Conservation (phyloP, 257 asterid genomes). For the Solanum appendiculatum region DNA sequence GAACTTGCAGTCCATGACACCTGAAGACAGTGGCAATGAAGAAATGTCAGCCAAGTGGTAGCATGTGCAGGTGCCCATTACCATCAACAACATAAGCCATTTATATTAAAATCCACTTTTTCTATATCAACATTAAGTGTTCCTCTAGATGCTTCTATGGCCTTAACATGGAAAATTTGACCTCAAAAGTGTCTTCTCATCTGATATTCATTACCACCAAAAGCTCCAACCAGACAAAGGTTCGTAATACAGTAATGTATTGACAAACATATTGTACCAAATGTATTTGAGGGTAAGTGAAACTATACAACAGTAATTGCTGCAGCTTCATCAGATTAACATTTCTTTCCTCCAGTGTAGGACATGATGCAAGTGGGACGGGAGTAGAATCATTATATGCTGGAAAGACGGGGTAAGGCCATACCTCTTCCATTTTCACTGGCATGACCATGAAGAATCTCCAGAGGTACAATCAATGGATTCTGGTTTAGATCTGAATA, state of each 20-base stretch:
- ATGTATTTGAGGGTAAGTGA: not conserved
- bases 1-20: constrained; percentile 89
- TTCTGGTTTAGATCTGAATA: constrained; percentile 87
- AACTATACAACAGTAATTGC: not conserved
- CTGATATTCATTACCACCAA: not conserved
- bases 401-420: not conserved
- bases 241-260: not conserved
- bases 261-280: not conserved
- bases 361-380: not conserved
- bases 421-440: constrained; percentile 75
- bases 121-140: not conserved
- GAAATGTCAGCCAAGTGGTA: not conserved
- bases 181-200: not conserved
- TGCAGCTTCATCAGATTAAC: not conserved
- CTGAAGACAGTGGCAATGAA: constrained; percentile 28
- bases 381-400: not conserved
- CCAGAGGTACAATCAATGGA: constrained; percentile 79
- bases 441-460: constrained; percentile 86
- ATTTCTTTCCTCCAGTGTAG: not conserved
- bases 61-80: not conserved
- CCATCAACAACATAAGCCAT: not conserved
- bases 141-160: not conserved
- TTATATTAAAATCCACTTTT: not conserved
- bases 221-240: not conserved
- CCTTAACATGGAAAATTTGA: not conserved